phyloP scores from a whole-genome alignment of 164 flowering plant genomes.

The Warburgia ugandensis region DNA sequence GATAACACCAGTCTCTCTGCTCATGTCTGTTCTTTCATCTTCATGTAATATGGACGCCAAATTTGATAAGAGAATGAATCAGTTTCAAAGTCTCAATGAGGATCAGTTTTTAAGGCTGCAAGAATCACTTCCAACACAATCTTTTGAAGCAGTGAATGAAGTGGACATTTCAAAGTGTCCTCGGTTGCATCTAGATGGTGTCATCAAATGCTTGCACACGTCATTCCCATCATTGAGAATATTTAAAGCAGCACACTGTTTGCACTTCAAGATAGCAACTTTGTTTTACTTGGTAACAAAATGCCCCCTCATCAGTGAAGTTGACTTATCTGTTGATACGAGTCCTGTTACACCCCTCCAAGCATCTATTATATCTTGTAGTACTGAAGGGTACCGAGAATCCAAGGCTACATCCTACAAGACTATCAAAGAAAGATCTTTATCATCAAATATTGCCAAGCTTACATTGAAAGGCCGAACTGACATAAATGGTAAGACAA shows the following conservation, averaged over 20 bases:
- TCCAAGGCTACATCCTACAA: not conserved
- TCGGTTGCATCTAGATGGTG: conserved; percentile 33
- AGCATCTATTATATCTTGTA: conserved; percentile 17
- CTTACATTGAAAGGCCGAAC: conserved; percentile 64
- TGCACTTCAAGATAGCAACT: conserved; percentile 29
- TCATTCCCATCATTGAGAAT: conserved; percentile 62
- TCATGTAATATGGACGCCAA: conserved; percentile 18
- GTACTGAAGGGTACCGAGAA: conserved; percentile 8
- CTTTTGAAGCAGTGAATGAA: conserved; percentile 52
- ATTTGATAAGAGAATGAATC: conserved; percentile 20
- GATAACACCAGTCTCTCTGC: conserved; percentile 33
- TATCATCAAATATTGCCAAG: conserved; percentile 34
- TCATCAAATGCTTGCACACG: conserved; percentile 39
- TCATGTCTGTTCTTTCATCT: conserved; percentile 49
- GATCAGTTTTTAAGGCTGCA: conserved; percentile 7
- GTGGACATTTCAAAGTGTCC: conserved; percentile 64
- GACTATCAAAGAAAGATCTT: conserved; percentile 9
- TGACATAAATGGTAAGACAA: conserved; percentile 52
- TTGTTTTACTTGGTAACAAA: conserved; percentile 32
- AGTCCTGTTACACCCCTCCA: conserved; percentile 35
- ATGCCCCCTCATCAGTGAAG: conserved; percentile 37
- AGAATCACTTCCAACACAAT: conserved; percentile 18
- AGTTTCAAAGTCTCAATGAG: conserved; percentile 11
- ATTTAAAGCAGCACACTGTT: conserved; percentile 47
- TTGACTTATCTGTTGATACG: conserved; percentile 54